Conservation (phyloP, 106 monocot genomes). For the Iris macrosiphon region DNA sequence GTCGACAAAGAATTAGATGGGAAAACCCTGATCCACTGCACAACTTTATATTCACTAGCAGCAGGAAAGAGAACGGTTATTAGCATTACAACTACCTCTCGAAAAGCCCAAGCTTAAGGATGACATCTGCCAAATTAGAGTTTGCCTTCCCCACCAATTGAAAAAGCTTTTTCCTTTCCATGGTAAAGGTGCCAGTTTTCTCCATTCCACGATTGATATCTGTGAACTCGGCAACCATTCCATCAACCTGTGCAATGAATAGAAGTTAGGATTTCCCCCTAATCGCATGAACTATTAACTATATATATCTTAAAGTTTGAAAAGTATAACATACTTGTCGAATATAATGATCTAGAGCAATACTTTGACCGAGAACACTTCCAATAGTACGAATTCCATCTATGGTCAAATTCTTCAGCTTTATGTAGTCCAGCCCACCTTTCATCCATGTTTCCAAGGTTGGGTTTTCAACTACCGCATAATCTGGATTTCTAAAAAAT, state of each 20-base stretch:
- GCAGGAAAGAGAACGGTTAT: background rate
- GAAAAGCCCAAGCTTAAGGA: constrained; percentile 69
- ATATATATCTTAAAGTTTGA: background rate
- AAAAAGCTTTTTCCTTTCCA: constrained; percentile 76
- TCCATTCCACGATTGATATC: constrained; percentile 76
- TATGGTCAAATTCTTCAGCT: constrained; percentile 52
- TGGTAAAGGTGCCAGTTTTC: constrained; percentile 74
- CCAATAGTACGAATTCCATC: constrained; percentile 82
- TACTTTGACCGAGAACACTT: constrained; percentile 78
- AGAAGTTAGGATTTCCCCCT: background rate
- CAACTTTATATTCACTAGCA: too few relatives aligned
- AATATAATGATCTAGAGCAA: constrained; percentile 67
- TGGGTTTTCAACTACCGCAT: constrained; percentile 70
- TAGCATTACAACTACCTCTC: constrained; percentile 42
- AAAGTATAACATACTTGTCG: constrained; percentile 36
- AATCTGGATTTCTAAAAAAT: constrained; percentile 33
- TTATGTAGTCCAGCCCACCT: constrained; percentile 72
- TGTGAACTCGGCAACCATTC: constrained; percentile 78
- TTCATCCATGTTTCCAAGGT: constrained; percentile 70
- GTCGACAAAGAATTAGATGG: too few relatives aligned
- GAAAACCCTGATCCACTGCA: too few relatives aligned
- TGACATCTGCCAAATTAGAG: constrained; percentile 64
- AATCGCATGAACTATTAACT: background rate
- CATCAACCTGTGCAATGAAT: constrained; percentile 51
- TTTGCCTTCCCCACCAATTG: constrained; percentile 76